phyloP scores from a whole-genome alignment of 139 green algal species.

The Coelastrella sp. region DNA sequence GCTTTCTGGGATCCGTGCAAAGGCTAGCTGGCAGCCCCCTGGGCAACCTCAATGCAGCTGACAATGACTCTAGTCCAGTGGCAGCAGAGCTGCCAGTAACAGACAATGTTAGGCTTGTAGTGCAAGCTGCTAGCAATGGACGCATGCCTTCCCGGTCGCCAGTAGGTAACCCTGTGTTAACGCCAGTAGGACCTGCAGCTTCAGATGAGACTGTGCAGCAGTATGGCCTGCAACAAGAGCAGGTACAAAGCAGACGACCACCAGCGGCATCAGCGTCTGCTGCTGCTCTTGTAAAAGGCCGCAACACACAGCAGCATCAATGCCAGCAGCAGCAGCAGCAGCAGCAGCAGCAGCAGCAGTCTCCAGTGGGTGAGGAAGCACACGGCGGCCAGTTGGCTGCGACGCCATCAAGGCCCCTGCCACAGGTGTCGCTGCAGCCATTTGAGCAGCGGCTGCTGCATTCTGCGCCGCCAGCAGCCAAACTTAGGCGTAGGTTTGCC shows the following conservation, averaged over 20 bases:
- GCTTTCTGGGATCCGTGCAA: no score
- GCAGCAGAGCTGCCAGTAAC: no score
- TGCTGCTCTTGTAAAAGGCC: no score
- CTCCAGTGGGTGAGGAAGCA: neutral
- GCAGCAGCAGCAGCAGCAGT: neutral
- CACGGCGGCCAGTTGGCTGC: neutral
- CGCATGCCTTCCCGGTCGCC: no score
- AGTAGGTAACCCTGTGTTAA: no score
- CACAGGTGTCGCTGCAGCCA: neutral
- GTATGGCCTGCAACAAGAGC: neutral
- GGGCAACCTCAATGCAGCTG: no score
- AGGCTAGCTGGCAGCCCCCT: no score
- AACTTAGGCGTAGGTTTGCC: neutral
- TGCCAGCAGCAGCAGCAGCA: neutral
- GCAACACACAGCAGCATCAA: neutral
- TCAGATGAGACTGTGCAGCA: constrained; percentile 35
- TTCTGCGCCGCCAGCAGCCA: neutral
- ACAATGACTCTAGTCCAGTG: no score
- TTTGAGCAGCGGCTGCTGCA: constrained; percentile 12
- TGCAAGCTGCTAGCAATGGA: no score
- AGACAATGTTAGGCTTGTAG: no score
- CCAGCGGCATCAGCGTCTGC: constrained; percentile 1
- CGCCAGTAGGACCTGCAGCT: neutral
- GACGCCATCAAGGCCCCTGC: neutral
- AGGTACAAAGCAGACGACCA: neutral